A percentile compares a stretch with the other conserved stretches of the same genome.
phyloP scores from a whole-genome alignment of 345 rosid genomes.

The Sapria himalayana region DNA sequence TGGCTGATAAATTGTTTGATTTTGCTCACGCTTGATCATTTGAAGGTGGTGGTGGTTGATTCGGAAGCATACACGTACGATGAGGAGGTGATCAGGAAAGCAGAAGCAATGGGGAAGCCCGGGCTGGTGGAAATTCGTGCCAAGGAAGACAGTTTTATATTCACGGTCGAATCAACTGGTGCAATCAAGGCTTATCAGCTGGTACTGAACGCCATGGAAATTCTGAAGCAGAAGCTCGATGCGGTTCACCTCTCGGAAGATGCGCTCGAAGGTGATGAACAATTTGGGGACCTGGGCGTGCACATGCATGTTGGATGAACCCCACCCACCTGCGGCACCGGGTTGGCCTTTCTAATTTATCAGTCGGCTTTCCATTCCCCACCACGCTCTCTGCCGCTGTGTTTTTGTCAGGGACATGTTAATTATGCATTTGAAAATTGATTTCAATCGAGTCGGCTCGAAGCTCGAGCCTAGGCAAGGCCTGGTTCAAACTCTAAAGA shows the following conservation, averaged over 20 bases:
- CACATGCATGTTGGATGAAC: slow-evolving; percentile 87
- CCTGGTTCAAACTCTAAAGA: too few relatives aligned
- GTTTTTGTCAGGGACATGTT: too few relatives aligned
- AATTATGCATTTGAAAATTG: too few relatives aligned
- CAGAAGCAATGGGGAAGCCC: slow-evolving; percentile 78
- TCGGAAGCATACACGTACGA: slow-evolving; percentile 84
- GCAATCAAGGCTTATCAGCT: slow-evolving; percentile 79
- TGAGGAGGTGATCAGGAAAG: slow-evolving; percentile 78
- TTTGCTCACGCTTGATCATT: too few relatives aligned
- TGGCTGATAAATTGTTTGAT: too few relatives aligned
- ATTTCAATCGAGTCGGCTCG: too few relatives aligned
- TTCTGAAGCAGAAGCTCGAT: slow-evolving; percentile 76
- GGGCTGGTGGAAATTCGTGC: slow-evolving; percentile 74
- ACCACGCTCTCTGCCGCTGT: too few relatives aligned
- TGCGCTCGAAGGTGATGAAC: slow-evolving; percentile 93
- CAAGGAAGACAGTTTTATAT: slow-evolving; percentile 69
- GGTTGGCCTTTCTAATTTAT: too few relatives aligned
- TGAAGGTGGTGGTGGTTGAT: slow-evolving; percentile 72
- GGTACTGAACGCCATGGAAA: slow-evolving; percentile 68
- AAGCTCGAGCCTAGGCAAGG: too few relatives aligned
- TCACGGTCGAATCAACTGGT: slow-evolving; percentile 88
- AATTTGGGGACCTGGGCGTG: slow-evolving; percentile 94
- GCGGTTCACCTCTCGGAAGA: slow-evolving; percentile 83
- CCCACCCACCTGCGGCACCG: too few relatives aligned
- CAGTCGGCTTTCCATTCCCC: too few relatives aligned